These are phyloP conservation scores for Orbilia javanica DNA, from an alignment of 2,329 filamentous ascomycete genomes.

Conservation along the genomic window DNA sequence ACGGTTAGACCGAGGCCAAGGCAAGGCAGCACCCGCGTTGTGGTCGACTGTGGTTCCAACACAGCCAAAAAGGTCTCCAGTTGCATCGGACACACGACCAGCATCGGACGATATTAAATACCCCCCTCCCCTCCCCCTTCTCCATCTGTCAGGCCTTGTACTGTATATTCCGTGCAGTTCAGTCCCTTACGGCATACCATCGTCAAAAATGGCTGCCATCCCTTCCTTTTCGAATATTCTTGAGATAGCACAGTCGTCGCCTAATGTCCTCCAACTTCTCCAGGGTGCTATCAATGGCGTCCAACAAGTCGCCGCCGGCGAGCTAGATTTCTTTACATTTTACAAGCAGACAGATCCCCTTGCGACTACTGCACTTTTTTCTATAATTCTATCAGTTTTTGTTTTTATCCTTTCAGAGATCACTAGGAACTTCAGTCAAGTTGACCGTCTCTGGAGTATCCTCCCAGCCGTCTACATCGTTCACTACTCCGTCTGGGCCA, in stretches of 20 bases:
- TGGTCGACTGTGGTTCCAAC: neutral
- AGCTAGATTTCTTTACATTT: conserved; percentile 28
- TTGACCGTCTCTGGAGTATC: conserved; percentile 92
- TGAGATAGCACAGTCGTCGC: conserved; percentile 26
- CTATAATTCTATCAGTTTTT: conserved; percentile 76
- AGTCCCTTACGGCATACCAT: neutral
- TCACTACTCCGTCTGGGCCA: conserved; percentile 87
- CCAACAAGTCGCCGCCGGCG: conserved; percentile 29
- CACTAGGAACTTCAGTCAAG: conserved; percentile 96
- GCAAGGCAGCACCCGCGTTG: conserved; percentile 8
- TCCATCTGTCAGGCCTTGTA: neutral
- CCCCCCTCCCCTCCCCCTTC: too few species aligned
- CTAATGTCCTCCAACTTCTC: conserved; percentile 27
- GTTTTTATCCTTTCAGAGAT: conserved; percentile 83
- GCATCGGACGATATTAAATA: conserved; percentile 4
- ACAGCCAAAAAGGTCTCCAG: neutral
- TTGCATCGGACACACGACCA: neutral
- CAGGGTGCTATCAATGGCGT: conserved; percentile 6
- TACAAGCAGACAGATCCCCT: conserved; percentile 79
- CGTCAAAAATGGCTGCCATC: conserved; percentile 33
- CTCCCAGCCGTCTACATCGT: conserved; percentile 87
- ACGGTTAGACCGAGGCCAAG: conserved; percentile 3
- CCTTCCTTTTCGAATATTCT: conserved; percentile 28
- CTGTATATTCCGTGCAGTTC: neutral
- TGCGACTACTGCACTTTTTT: conserved; percentile 78